Evolutionary conservation across 208 protist genomes (phyloP), one percentile per base, ranked within the genome.

Genomic region (Trypanosoma brucei): DNA sequence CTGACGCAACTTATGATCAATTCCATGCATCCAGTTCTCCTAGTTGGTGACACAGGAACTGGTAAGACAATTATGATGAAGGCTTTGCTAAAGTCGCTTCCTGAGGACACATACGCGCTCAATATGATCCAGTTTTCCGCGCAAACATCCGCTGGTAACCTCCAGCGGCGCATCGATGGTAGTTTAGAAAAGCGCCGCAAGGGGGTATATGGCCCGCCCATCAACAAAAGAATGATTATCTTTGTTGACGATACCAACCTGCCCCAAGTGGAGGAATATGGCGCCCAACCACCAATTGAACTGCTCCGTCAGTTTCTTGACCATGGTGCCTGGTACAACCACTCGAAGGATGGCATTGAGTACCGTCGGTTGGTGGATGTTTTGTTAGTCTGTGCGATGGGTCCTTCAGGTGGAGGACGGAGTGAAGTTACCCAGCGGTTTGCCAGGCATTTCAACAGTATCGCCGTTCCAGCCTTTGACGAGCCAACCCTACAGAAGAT

Each of bases 171-270:
- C 58, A 86, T 98, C 70, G 96, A 98, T 70, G 61, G 69, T 54
- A 97, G 93, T 72, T 79, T 96, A n/a, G 92, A 97, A 65, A 95
- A 96, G 76, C 83, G 97, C 44, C 86, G 94, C 58, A 98, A 97
- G 69, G 93, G 92, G 35, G 75, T 95, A 65, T 98, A 98, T 69
- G 97, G 97, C 5, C 96, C 98, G 14, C 89, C 92, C 3, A 86
- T 95, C 56, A 97, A 95, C 66, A 98, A 98, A 66, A 85, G 89
- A 60, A 90, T 96, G 78, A 68, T 97, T 57, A 79, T 98, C 56
- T 98, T 99, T 77, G 86, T 99, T 44, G 97, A 99, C 70, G 97
- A 99, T 68, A 71, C 97, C 31, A 98, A 99, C 78, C 78, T 98
- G 71, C 98, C 98, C 3, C 79, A 90, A 68, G 68, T 93, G n/a